These are phyloP conservation scores for Backusella australiensis DNA, from an alignment of 192 early-diverging fungal genomes.

Conservation along the genomic window DNA sequence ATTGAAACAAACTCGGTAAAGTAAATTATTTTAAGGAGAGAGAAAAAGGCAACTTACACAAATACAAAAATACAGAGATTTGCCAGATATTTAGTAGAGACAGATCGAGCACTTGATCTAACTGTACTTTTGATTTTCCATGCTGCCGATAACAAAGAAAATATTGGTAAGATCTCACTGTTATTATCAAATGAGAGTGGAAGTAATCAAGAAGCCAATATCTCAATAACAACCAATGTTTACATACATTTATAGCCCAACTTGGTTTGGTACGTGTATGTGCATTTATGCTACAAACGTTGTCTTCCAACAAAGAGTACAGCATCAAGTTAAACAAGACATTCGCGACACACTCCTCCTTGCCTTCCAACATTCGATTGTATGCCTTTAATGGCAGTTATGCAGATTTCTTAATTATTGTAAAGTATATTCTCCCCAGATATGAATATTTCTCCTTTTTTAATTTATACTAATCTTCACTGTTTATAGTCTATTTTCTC, in stretches of 20 bases:
- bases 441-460: background rate
- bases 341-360: conserved; percentile 58
- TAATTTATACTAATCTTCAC: background rate
- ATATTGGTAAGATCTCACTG: conserved; percentile 46
- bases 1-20: conserved; percentile 75
- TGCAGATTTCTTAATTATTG: conserved; percentile 82
- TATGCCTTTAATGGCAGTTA: conserved; percentile 61
- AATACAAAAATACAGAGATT: conserved; percentile 50
- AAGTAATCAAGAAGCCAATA: background rate
- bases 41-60: background rate
- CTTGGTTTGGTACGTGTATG: conserved; percentile 74
- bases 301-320: conserved; percentile 68
- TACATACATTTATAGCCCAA: conserved; percentile 43
- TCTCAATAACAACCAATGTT: background rate
- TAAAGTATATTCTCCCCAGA: conserved; percentile 34
- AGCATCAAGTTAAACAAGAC: conserved; percentile 61
- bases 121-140: conserved; percentile 63
- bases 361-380: conserved; percentile 60
- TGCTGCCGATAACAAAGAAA: conserved; percentile 54
- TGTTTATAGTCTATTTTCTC: conserved; percentile 64
- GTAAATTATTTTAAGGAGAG: background rate
- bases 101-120: conserved; percentile 60
- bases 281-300: conserved; percentile 66
- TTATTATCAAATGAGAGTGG: background rate
- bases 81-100: conserved; percentile 55